phyloP scores from a whole-genome alignment of 257 asterid genomes.

The Solanum sitiens region DNA sequence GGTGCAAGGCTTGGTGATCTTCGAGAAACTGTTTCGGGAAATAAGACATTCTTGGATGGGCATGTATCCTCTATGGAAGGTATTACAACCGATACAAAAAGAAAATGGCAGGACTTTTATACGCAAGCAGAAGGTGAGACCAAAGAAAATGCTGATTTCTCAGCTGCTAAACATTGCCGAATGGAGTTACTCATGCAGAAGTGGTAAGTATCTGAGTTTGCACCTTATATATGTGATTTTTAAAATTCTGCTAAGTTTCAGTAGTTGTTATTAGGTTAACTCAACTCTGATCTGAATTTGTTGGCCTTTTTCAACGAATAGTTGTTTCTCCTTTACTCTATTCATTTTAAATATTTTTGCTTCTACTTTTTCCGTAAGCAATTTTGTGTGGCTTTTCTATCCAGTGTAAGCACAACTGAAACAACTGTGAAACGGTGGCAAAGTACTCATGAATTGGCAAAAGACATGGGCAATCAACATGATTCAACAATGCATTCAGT shows the following conservation, averaged over 20 bases:
- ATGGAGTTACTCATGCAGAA: slow-evolving; percentile 62
- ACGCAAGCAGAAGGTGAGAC: slow-evolving; percentile 37
- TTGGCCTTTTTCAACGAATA: background rate
- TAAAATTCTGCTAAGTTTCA: background rate
- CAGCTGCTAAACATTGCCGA: slow-evolving; percentile 84
- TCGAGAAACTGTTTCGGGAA: slow-evolving; percentile 44
- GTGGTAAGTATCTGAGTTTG: slow-evolving; percentile 26
- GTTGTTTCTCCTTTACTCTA: background rate
- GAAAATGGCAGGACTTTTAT: slow-evolving; percentile 80
- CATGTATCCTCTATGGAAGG: slow-evolving; percentile 56
- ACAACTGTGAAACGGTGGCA: slow-evolving; percentile 42
- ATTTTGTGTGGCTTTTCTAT: background rate
- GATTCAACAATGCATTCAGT: slow-evolving; percentile 32
- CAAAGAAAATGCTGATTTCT: slow-evolving; percentile 64
- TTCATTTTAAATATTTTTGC: background rate
- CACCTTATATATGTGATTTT: background rate
- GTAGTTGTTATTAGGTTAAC: background rate
- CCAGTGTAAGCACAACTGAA: slow-evolving; percentile 50
- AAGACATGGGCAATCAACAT: slow-evolving; percentile 42
- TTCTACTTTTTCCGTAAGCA: background rate
- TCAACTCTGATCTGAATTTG: background rate
- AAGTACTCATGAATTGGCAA: slow-evolving; percentile 34
- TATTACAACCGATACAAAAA: slow-evolving; percentile 63
- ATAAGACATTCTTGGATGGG: slow-evolving; percentile 53
- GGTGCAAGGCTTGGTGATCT: slow-evolving; percentile 56